A percentile compares a stretch with the other conserved stretches of the same genome.
Conservation (phyloP, 2,329 filamentous ascomycete genomes). For the Chaetoscypha palmicola region DNA sequence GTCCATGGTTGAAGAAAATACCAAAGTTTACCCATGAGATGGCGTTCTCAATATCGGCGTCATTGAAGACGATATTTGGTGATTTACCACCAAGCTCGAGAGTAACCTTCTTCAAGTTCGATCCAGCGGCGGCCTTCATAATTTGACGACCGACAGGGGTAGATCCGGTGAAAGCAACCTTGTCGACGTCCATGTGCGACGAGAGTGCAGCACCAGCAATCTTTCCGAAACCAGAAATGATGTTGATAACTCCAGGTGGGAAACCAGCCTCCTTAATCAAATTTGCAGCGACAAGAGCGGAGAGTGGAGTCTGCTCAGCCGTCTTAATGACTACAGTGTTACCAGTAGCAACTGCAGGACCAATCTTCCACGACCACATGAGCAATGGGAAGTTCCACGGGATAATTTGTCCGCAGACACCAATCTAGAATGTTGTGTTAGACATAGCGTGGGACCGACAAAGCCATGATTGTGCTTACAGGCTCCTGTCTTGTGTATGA, state of each 20-base stretch:
- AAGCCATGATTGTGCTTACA: too few species aligned
- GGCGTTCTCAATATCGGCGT: slow-evolving; percentile 54
- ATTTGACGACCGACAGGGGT: slow-evolving; percentile 55
- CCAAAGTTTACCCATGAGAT: slow-evolving; percentile 54
- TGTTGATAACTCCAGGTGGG: slow-evolving; percentile 57
- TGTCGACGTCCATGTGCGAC: slow-evolving; percentile 58
- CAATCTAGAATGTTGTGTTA: too few species aligned
- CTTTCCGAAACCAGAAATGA: slow-evolving; percentile 61
- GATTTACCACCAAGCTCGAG: slow-evolving; percentile 57
- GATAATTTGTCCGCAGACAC: slow-evolving; percentile 66
- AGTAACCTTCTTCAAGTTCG: slow-evolving; percentile 59
- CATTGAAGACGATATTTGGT: slow-evolving; percentile 56
- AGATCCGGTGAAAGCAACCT: slow-evolving; percentile 60
- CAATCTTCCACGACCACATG: slow-evolving; percentile 63
- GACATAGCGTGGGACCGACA: too few species aligned
- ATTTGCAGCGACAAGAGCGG: slow-evolving; percentile 45
- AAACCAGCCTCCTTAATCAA: slow-evolving; percentile 58
- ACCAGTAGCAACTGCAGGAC: slow-evolving; percentile 51
- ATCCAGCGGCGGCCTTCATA: slow-evolving; percentile 56
- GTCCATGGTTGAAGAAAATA: slow-evolving; percentile 38
- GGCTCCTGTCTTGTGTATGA: slow-evolving; percentile 64
- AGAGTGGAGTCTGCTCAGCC: slow-evolving; percentile 55
- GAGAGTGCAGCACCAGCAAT: slow-evolving; percentile 57
- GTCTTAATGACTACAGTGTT: slow-evolving; percentile 55
- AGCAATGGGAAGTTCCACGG: slow-evolving; percentile 66